phyloP scores from a whole-genome alignment of 2,329 filamentous ascomycete genomes.

The Zasmidium angulare region DNA sequence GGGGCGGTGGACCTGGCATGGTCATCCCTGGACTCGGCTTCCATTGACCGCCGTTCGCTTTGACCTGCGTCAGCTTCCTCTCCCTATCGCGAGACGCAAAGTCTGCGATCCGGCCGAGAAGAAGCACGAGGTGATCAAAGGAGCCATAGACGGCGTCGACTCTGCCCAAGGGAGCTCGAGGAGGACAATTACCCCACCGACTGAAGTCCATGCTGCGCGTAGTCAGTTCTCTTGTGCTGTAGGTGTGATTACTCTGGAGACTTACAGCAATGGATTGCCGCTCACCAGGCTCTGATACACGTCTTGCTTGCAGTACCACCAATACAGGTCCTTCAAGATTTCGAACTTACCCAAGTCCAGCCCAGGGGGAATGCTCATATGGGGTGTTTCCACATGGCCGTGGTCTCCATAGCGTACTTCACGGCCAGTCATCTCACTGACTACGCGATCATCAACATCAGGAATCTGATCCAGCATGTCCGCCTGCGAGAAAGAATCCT shows the following conservation, averaged over 20 bases:
- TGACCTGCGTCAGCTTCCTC: constrained; percentile 71
- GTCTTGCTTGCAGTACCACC: constrained; percentile 97
- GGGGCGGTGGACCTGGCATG: constrained; percentile 38
- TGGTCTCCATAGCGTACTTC: constrained; percentile 59
- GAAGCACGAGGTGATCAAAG: constrained; percentile 80
- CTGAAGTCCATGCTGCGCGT: constrained; percentile 69
- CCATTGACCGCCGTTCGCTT: constrained; percentile 59
- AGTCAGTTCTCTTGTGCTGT: constrained; percentile 10
- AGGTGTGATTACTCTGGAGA: constrained; percentile 20
- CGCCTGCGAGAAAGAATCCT: constrained; percentile 22
- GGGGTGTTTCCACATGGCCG: constrained; percentile 49
- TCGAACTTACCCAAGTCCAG: constrained; percentile 76
- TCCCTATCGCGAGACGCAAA: constrained; percentile 76
- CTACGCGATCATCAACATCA: constrained; percentile 56
- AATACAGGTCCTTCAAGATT: constrained; percentile 81
- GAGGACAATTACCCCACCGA: constrained; percentile 83
- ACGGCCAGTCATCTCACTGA: constrained; percentile 59
- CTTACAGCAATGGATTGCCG: constrained; percentile 81
- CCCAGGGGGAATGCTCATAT: constrained; percentile 30
- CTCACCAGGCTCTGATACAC: constrained; percentile 87
- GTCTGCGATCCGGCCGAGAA: constrained; percentile 75
- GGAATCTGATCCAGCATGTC: constrained; percentile 36
- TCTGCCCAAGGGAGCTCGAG: constrained; percentile 74
- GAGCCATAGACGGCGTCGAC: constrained; percentile 81
- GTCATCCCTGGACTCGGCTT: constrained; percentile 53